Base-by-base conservation (phyloP, 495 filamentous ascomycete species). In the Trichoderma asperelloides region DNA sequence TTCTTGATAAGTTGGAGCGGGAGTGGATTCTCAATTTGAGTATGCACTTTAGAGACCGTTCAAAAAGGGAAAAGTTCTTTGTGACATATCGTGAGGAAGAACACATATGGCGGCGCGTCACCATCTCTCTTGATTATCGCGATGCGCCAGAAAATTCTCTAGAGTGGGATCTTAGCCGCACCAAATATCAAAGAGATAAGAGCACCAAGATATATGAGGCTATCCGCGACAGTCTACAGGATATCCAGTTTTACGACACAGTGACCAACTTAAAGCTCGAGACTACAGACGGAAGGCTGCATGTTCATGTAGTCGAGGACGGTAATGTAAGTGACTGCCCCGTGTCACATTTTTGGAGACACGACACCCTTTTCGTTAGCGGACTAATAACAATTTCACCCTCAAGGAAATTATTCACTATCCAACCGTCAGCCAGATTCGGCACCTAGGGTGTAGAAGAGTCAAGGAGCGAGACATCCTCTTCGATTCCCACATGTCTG, bases 221-320 rank as follows among this genome's bases (percentile, higher is more conserved):
- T 41, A 96, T 98, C 71, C 91, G 93, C 30, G 92, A 96, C 66
- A 96, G 92, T 18, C 84, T 98, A 16, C 81, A 84, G 4, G 92
- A 95, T 65, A 97, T 98, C 55, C 90, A 96, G 71, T 98, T 96
- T 75, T 98, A 96, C 77, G 85, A 92, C 68, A 96, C 91, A 7
- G 95, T 97, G 39, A 98, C 96, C 23, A 98, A 98, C 73, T 83
- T 98, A 60, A 98, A 97, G 75, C 81, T 98, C 18, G 88, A 97
- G 75, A 98, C 95, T 1, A 88, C 85, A 47, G 91, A 96, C 57
- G 92, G 92, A 30, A 86, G 92, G 62, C 81, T 98, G 63, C 95
- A 98, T 77, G 93, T 98, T 25, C 95, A 98, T 75, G 95, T 98
- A 62, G 96, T 94, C n/a, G 95, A 98, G 75, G 95, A 98, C 76